Evolutionary conservation across 169 alveolate species (phyloP).

Genomic region (Plasmodium ovale): DNA sequence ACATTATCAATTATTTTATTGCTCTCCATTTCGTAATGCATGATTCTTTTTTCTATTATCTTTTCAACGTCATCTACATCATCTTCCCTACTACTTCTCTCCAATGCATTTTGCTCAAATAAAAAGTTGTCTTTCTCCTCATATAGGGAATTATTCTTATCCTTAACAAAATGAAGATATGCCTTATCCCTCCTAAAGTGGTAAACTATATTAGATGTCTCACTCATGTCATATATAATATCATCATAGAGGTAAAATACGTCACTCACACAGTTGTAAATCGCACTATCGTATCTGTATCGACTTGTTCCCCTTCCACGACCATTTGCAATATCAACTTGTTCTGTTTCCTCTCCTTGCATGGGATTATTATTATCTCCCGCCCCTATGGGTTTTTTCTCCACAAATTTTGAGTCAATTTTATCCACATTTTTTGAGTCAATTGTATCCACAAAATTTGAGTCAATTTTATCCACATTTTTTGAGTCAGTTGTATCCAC

Average conservation of each 20-base stretch:
- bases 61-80: neutral
- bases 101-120: constrained; percentile 11
- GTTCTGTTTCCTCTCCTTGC: neutral
- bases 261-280: constrained; percentile 58
- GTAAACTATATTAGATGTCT: constrained; percentile 26
- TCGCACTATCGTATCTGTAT: constrained; percentile 17
- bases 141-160: constrained; percentile 13
- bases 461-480: neutral
- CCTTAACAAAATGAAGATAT: constrained; percentile 21
- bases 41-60: neutral
- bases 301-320: neutral
- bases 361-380: neutral
- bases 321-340: neutral
- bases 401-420: neutral
- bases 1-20: neutral
- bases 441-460: neutral
- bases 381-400: too few relatives aligned
- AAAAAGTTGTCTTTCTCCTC: constrained; percentile 8
- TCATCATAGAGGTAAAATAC: constrained; percentile 44
- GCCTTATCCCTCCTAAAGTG: constrained; percentile 25
- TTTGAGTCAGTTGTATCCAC: too few relatives aligned
- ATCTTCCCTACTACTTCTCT: neutral
- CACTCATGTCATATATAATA: constrained; percentile 49
- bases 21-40: neutral
- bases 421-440: too few relatives aligned